Conservation (phyloP, 768 basidiomycete species). For the Russula vinacea region DNA sequence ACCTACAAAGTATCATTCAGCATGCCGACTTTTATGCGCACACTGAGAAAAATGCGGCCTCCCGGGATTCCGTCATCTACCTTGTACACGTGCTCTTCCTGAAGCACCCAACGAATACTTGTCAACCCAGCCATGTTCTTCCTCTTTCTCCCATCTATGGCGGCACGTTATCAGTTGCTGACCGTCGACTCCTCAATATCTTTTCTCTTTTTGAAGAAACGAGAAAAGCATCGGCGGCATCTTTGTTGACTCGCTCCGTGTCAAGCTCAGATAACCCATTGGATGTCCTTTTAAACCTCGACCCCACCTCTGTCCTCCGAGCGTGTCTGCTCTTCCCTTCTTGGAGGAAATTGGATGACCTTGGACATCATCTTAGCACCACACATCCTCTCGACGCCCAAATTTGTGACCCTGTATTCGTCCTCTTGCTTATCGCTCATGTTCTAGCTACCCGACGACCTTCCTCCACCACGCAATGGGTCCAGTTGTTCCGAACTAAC, state of each 20-base stretch:
- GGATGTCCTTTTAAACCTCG: slow-evolving; percentile 67
- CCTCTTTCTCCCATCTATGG: slow-evolving; percentile 72
- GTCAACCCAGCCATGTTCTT: slow-evolving; percentile 79
- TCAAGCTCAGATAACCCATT: slow-evolving; percentile 48
- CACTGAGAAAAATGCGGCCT: slow-evolving; percentile 35
- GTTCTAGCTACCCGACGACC: slow-evolving; percentile 60
- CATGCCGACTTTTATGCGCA: slow-evolving; percentile 58
- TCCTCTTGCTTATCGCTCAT: slow-evolving; percentile 62
- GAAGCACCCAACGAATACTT: slow-evolving; percentile 76
- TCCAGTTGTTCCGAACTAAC: slow-evolving; percentile 81
- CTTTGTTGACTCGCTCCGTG: slow-evolving; percentile 55
- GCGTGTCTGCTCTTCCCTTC: slow-evolving; percentile 71
- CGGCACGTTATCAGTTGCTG: slow-evolving; percentile 64
- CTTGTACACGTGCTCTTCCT: slow-evolving; percentile 66
- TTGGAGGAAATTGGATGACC: slow-evolving; percentile 52
- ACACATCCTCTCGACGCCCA: slow-evolving; percentile 37
- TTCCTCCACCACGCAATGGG: slow-evolving; percentile 69
- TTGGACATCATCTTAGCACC: slow-evolving; percentile 32
- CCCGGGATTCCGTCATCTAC: slow-evolving; percentile 49
- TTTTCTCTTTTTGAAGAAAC: slow-evolving; percentile 77
- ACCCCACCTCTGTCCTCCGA: slow-evolving; percentile 62
- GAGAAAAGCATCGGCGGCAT: slow-evolving; percentile 58
- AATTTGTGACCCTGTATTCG: slow-evolving; percentile 79
- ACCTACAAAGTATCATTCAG: slow-evolving; percentile 72
- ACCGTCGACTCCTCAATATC: slow-evolving; percentile 66